These are phyloP conservation scores for Chenopodium album DNA, from an alignment of 148 eudicot genomes.

Conservation along the genomic window DNA sequence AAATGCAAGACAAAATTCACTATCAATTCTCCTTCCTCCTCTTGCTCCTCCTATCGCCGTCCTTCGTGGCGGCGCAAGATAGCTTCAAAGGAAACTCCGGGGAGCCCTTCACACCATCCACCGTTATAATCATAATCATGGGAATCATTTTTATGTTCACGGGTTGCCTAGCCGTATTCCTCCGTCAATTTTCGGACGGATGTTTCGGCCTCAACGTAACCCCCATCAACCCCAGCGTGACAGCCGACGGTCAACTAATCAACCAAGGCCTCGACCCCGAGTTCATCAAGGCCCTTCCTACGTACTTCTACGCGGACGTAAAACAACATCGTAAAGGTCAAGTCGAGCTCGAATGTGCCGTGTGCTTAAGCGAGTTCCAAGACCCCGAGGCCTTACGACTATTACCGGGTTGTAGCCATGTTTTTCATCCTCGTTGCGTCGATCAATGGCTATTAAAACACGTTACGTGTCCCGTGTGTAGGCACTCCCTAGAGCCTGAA, in stretches of 20 bases:
- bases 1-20: no score
- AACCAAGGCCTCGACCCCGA: conserved; percentile 36
- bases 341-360: conserved; percentile 51
- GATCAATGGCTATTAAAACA: conserved; percentile 45
- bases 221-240: conserved; percentile 5
- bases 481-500: conserved; percentile 31
- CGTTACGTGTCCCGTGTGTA: conserved; percentile 57
- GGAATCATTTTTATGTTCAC: conserved; percentile 32
- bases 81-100: conserved; percentile 24
- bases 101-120: conserved; percentile 27
- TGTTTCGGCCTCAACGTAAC: conserved; percentile 30
- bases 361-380: conserved; percentile 53
- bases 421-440: conserved; percentile 51
- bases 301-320: conserved; percentile 53
- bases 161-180: conserved; percentile 37
- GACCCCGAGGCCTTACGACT: conserved; percentile 51
- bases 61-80: conserved; percentile 22
- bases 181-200: conserved; percentile 35
- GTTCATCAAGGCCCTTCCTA: conserved; percentile 41
- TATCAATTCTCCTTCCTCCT: neutral
- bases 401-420: conserved; percentile 58
- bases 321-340: conserved; percentile 43
- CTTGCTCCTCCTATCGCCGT: conserved; percentile 1
- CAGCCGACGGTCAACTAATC: conserved; percentile 16
- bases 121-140: conserved; percentile 33